A percentile compares a stretch with the other conserved stretches of the same genome.
Evolutionary conservation across 202 grass and related monocot genomes (phyloP).

Genomic region (Schoenoplectus tabernaemontani): DNA sequence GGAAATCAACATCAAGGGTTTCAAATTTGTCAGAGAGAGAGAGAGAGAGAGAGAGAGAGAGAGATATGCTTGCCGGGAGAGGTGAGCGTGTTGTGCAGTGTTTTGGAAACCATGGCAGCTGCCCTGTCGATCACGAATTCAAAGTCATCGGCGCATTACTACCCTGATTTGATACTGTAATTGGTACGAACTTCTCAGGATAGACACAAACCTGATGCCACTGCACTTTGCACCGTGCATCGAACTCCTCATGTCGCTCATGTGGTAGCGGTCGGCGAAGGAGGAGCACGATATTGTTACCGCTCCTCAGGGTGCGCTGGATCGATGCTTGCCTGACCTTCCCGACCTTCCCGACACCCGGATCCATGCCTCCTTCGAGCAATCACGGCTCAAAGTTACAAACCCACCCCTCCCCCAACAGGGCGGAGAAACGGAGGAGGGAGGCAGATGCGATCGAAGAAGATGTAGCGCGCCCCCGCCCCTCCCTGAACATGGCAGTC

Average conservation of each 20-base stretch:
- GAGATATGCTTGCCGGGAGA: too few species aligned
- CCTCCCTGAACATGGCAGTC: too few species aligned
- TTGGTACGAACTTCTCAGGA: constrained; percentile 28
- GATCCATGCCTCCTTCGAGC: constrained; percentile 88
- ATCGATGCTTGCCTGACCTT: constrained; percentile 76
- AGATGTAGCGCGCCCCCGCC: constrained; percentile 42
- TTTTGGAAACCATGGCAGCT: constrained; percentile 91
- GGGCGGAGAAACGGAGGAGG: constrained; percentile 25
- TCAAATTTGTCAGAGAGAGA: too few species aligned
- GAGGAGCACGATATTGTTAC: constrained; percentile 52
- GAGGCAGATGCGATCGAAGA: constrained; percentile 43
- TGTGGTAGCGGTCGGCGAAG: constrained; percentile 65
- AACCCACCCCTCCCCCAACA: too few species aligned
- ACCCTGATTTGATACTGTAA: constrained; percentile 80
- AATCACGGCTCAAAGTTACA: constrained; percentile 29
- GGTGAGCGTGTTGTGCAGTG: constrained; percentile 89
- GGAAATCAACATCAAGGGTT: too few species aligned
- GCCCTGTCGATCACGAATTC: constrained; percentile 89
- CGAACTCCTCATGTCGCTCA: constrained; percentile 70
- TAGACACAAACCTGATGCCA: constrained; percentile 92
- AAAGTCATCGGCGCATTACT: constrained; percentile 82
- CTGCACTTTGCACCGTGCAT: constrained; percentile 68
- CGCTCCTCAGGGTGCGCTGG: constrained; percentile 56
- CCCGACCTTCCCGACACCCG: constrained; percentile 81
- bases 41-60: too few species aligned